Evolutionary conservation across 495 filamentous ascomycete genomes (phyloP).

Genomic region (Entonaema liquescens): DNA sequence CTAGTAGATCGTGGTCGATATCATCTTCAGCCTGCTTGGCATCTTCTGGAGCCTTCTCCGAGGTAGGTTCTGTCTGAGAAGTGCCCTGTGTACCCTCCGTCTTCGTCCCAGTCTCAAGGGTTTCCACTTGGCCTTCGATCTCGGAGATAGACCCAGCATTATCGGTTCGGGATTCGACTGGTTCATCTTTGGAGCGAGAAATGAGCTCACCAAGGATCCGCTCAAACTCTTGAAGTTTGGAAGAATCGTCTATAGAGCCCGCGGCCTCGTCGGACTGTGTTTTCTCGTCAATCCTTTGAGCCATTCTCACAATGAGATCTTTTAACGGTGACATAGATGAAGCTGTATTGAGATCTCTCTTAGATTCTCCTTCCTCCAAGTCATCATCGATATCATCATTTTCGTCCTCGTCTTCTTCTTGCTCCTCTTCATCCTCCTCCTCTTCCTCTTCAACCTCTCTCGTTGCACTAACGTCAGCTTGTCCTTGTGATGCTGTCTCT

Average conservation of each 20-base stretch:
- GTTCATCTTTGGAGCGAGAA: constrained; percentile 41
- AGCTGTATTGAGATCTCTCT: constrained; percentile 31
- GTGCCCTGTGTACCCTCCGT: constrained; percentile 8
- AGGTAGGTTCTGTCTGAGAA: constrained; percentile 5
- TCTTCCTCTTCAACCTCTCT: constrained; percentile 29
- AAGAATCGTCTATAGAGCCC: constrained; percentile 33
- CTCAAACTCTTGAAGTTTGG: constrained; percentile 51
- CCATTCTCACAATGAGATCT: constrained; percentile 39
- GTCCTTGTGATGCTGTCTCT: neutral
- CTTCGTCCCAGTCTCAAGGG: constrained; percentile 10
- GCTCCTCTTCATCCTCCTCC: constrained; percentile 42
- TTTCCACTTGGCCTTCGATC: constrained; percentile 1
- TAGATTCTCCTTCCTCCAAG: constrained; percentile 39
- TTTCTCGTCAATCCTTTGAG: constrained; percentile 35
- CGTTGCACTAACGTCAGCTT: neutral
- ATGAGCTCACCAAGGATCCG: constrained; percentile 51
- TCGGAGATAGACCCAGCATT: neutral
- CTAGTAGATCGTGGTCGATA: constrained; percentile 57
- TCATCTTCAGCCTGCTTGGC: constrained; percentile 8
- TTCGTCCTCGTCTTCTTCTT: constrained; percentile 38
- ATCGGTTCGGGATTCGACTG: constrained; percentile 36
- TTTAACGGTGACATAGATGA: constrained; percentile 39
- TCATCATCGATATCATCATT: constrained; percentile 36
- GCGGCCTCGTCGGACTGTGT: constrained; percentile 34
- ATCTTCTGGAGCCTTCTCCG: constrained; percentile 15